Percentiles rank a stretch among this genome's conserved stretches.
These are phyloP conservation scores for Thalassiosira livingstoniorum DNA, from an alignment of 352 stramenopile genomes.

Conservation along the genomic window DNA sequence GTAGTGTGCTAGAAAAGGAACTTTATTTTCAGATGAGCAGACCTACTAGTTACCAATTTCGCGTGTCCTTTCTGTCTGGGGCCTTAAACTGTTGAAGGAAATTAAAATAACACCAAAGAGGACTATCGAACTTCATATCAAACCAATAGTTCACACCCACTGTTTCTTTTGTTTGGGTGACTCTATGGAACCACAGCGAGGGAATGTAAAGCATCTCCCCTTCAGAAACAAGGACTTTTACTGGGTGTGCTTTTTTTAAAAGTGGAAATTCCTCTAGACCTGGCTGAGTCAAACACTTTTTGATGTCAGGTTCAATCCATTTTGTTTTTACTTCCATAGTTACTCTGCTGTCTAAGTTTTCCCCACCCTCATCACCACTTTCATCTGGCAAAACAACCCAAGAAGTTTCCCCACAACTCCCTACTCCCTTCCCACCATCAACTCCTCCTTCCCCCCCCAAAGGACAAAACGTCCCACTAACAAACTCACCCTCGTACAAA, in stretches of 20 bases:
- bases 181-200: conserved; percentile 87
- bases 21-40: too few relatives aligned
- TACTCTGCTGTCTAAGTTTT: too few relatives aligned
- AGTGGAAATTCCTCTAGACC: conserved; percentile 55
- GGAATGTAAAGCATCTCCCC: conserved; percentile 88
- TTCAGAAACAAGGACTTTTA: conserved; percentile 74
- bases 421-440: neutral
- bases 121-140: conserved; percentile 88
- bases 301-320: conserved; percentile 68
- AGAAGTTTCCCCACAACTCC: conserved; percentile 2
- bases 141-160: conserved; percentile 89
- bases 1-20: too few relatives aligned
- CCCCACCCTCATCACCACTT: conserved; percentile 11
- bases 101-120: conserved; percentile 82
- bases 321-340: conserved; percentile 24
- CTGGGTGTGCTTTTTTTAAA: conserved; percentile 68
- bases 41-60: too few relatives aligned
- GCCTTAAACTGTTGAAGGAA: conserved; percentile 73
- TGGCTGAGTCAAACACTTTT: conserved; percentile 32
- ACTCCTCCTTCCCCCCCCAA: neutral
- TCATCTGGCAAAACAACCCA: conserved; percentile 44
- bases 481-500: conserved; percentile 87
- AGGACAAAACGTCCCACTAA: conserved; percentile 54
- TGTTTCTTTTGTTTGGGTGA: conserved; percentile 86
- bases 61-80: too few relatives aligned